Percentiles rank a stretch among this genome's conserved stretches.
Evolutionary conservation across 768 basidiomycete species (phyloP).

Genomic region (Rhodotorula graminis): DNA sequence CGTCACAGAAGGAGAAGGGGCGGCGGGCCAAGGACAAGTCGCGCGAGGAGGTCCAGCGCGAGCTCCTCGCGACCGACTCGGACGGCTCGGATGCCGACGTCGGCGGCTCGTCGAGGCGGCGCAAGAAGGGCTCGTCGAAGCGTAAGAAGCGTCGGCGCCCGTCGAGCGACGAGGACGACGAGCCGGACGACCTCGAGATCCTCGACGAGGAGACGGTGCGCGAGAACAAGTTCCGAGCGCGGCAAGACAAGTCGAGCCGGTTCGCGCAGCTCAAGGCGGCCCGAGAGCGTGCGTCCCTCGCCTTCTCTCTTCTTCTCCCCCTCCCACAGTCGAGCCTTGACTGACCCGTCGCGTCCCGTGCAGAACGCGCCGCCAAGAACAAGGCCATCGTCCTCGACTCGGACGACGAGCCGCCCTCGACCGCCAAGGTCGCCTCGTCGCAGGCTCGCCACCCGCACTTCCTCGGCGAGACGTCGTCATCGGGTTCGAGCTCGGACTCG

Average conservation of each 20-base stretch:
- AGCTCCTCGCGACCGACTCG: neutral
- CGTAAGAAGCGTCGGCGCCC: neutral
- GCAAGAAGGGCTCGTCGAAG: neutral
- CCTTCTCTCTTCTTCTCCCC: neutral
- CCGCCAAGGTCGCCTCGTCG: neutral
- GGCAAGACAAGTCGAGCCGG: neutral
- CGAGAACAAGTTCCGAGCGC: neutral
- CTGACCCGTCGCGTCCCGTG: neutral
- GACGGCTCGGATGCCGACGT: neutral
- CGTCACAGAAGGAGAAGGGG: neutral
- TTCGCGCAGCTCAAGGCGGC: slow-evolving; percentile 10
- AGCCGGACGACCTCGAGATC: slow-evolving; percentile 30
- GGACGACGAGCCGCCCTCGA: slow-evolving; percentile 6
- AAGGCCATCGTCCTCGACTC: slow-evolving; percentile 10
- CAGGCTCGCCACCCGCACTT: neutral
- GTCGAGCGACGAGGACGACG: neutral
- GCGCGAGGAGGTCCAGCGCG: neutral
- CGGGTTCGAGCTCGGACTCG: neutral
- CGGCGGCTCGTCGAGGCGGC: neutral
- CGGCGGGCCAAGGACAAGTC: slow-evolving; percentile 1
- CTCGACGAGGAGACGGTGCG: slow-evolving; percentile 22
- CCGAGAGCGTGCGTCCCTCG: slow-evolving; percentile 2
- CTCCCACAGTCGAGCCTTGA: neutral
- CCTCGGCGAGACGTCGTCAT: neutral
- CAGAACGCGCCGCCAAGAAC: neutral